Base-by-base conservation (phyloP, 2,329 filamentous ascomycete species). In the Atkinsonella texensis region DNA sequence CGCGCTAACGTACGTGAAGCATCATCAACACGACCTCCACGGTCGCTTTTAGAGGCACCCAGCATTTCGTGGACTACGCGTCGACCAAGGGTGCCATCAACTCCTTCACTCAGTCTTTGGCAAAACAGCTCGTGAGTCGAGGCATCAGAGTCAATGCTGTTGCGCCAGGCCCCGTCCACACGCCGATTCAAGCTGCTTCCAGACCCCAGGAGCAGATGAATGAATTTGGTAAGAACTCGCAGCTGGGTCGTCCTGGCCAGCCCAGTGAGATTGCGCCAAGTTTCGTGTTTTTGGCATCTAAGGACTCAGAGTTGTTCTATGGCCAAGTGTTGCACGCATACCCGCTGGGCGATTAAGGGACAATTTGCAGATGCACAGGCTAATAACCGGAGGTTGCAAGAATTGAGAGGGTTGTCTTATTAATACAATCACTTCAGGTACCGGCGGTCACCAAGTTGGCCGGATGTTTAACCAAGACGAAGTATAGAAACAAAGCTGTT, bases 51-150 rank as follows among this genome's bases (percentile, higher is more conserved):
- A 69, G 75, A 52, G 77, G 78, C 1, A 76, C 74, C 2, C 55
- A 62, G 0, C 54, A 60, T 17, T 72, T 79, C 66, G 62, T 80
- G 2, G 79, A 81, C 59, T 81, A 81, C 56, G 68, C 73, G 2
- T 65, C 76, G 1, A 80, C 76, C 6, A 82, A 83, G 58, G 78
- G 76, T 2, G 77, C 77, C 23, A 79, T 82, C 52, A 69, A 73
- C 2, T 72, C 73, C 0, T 81, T 81, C 56, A 81, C 78, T 0
- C 66, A 72, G 12, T 67, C 75, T 5, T 63, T 81, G 39, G 70
- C 76, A 0, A 69, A 74, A 54, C 73, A 81, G 51, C 63, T 80
- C 4, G 66, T 73, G n/a, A 66, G 72, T 1, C 77, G 75, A 57
- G 79, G 78, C 2, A 81, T 83, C 51, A 67, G 76, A 2, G 76